These are phyloP conservation scores for Trypanosoma boissoni DNA, from an alignment of 208 protist genomes.

Conservation along the genomic window DNA sequence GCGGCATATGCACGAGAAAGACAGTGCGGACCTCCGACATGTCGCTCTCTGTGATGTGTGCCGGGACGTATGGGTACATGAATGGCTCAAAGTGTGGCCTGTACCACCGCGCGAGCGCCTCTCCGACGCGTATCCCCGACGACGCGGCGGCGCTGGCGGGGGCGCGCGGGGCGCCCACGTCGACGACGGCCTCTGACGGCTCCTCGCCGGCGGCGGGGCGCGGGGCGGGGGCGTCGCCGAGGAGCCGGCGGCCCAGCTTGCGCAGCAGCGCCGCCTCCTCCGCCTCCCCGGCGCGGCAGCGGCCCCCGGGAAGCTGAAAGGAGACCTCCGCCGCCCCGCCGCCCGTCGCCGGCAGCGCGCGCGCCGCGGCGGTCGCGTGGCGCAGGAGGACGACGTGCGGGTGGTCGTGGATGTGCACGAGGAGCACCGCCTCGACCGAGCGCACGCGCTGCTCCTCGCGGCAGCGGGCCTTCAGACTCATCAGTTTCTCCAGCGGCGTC, in stretches of 20 bases:
- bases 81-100: conserved; percentile 81
- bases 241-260: conserved; percentile 66
- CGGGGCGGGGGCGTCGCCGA: conserved; percentile 39
- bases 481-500: conserved; percentile 76
- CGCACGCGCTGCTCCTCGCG: conserved; percentile 77
- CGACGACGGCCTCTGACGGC: conserved; percentile 38
- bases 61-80: conserved; percentile 93
- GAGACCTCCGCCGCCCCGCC: conserved; percentile 34
- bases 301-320: conserved; percentile 74
- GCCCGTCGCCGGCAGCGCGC: conserved; percentile 34
- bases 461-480: conserved; percentile 78
- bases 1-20: conserved; percentile 81
- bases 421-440: conserved; percentile 89
- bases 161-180: conserved; percentile 32
- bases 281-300: conserved; percentile 64
- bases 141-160: conserved; percentile 15
- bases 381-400: conserved; percentile 91
- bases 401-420: conserved; percentile 92
- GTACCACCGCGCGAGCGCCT: conserved; percentile 77
- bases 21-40: conserved; percentile 84
- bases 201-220: conserved; percentile 6
- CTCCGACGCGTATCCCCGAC: conserved; percentile 65
- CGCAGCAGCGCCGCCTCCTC: conserved; percentile 72
- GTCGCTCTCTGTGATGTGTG: conserved; percentile 71
- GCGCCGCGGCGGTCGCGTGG: conserved; percentile 8